Evolutionary conservation across 305 asterid species (phyloP), one percentile per base, ranked within the genome.

Genomic region (Andrographis paniculata): DNA sequence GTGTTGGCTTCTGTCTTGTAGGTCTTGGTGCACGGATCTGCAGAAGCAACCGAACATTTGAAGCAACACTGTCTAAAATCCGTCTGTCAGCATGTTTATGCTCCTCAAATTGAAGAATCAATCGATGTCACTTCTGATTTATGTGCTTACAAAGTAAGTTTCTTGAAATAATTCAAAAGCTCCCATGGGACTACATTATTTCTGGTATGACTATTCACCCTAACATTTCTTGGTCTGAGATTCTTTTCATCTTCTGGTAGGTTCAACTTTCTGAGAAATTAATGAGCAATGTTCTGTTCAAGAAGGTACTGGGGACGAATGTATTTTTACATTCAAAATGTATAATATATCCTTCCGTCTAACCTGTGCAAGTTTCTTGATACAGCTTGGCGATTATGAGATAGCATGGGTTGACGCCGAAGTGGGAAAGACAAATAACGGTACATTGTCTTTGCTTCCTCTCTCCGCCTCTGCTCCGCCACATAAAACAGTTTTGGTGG

Each of bases 11-110:
- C 59, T 31, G 42, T 17, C 70, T 56, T 66, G 57, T 40, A 84
- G 97, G 97, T 88, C 52, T 72, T 89, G 80, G 97, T 89, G 72
- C 97, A 89, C 63, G 97, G 94, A 64, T 84, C 97, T 53, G 97
- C 97, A 14, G 97, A 89, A 76, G 97, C 97, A 70, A 89, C 97
- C 2, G 97, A 85, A 70, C 95, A 84, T 76, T 71, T 89, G 74
- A 89, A 82, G 81, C 87, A 89, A 52, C 91, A 89, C 58, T 85
- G 97, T 75, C 43, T 77, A 66, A 80, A 89, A 58, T 70, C 69
- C 63, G 94, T 89, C 50, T 85, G 97, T 54, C 91, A 88, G 1
- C 78, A 89, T 65, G 95, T 89, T 46, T 79, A 78, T 73, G 95
- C 95, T 70, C 98, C 98, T 55, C 94, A 80, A 63, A 67, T 82